These are phyloP conservation scores for Botrytis cinerea DNA, from an alignment of 2,329 filamentous ascomycete genomes.

Conservation along the genomic window DNA sequence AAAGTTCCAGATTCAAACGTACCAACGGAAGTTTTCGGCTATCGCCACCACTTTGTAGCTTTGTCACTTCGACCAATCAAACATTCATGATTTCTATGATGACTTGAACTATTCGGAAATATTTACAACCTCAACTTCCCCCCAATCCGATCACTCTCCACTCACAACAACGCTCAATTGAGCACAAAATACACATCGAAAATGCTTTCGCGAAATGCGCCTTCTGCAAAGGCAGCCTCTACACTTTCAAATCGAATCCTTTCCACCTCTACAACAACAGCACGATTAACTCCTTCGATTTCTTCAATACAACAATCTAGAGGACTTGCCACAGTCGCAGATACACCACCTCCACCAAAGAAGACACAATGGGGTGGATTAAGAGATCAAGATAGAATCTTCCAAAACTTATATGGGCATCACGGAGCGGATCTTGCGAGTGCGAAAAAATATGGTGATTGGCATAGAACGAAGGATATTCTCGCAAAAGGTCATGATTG, in stretches of 20 bases:
- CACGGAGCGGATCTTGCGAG: conserved; percentile 88
- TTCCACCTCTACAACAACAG: conserved; percentile 36
- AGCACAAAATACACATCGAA: conserved; percentile 39
- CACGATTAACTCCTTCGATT: conserved; percentile 42
- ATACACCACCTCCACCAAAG: conserved; percentile 65
- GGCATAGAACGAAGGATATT: conserved; percentile 99
- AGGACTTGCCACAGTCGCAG: conserved; percentile 79
- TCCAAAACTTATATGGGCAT: conserved; percentile 96
- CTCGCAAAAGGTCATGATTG: conserved; percentile 96
- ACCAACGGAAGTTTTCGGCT: conserved; percentile 24
- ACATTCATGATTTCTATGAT: conserved; percentile 31
- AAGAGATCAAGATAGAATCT: conserved; percentile 96
- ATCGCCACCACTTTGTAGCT: conserved; percentile 22
- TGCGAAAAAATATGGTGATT: conserved; percentile 97
- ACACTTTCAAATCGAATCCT: conserved; percentile 39
- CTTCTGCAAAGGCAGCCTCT: conserved; percentile 39
- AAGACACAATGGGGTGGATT: conserved; percentile 78
- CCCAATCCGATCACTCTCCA: conserved; percentile 26
- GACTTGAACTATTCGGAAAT: conserved; percentile 28
- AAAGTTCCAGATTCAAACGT: conserved; percentile 14
- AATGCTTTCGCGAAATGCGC: conserved; percentile 44
- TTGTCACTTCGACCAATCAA: conserved; percentile 22
- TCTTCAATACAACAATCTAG: conserved; percentile 58
- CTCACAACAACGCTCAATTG: conserved; percentile 39
- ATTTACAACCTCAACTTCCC: conserved; percentile 25